Percentiles rank a stretch among this genome's conserved stretches.
These are phyloP conservation scores for Omphalea diandra DNA, from an alignment of 441 rosid genomes.

Conservation along the genomic window DNA sequence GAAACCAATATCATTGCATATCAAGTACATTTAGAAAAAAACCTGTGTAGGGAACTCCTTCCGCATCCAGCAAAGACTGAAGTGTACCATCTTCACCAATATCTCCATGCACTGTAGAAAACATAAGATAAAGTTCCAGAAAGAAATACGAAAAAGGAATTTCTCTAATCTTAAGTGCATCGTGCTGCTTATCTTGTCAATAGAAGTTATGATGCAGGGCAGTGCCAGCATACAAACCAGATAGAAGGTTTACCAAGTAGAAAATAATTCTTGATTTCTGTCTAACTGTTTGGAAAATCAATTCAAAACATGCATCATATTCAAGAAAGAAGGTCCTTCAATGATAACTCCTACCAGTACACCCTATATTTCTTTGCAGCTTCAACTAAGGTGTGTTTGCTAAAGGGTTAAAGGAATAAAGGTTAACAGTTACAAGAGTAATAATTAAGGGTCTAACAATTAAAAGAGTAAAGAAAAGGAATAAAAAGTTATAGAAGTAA, in stretches of 20 bases:
- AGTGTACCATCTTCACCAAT: constrained; percentile 97
- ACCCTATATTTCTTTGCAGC: not conserved
- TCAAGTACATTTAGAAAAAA: constrained; percentile 7
- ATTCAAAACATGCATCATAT: not conserved
- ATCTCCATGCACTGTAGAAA: constrained; percentile 84
- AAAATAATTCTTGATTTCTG: not conserved
- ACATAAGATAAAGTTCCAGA: constrained; percentile 16
- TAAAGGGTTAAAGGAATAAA: no score
- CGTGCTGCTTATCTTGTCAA: not conserved
- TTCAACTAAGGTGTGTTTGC: not conserved
- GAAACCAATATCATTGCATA: not conserved
- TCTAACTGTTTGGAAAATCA: not conserved
- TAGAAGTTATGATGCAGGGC: not conserved
- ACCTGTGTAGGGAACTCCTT: constrained; percentile 88
- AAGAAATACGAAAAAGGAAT: not conserved
- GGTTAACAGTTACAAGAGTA: no score
- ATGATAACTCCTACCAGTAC: not conserved
- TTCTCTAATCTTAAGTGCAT: not conserved
- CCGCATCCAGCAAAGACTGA: constrained; percentile 75
- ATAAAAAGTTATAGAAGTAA: no score
- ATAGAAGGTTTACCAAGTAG: not conserved
- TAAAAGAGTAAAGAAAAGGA: no score
- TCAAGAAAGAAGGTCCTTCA: not conserved
- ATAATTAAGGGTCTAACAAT: no score
- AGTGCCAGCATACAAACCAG: not conserved